A percentile compares a stretch with the other conserved stretches of the same genome.
Conservation (phyloP, 139 green algal genomes). For the Tetradesmus obliquus region DNA sequence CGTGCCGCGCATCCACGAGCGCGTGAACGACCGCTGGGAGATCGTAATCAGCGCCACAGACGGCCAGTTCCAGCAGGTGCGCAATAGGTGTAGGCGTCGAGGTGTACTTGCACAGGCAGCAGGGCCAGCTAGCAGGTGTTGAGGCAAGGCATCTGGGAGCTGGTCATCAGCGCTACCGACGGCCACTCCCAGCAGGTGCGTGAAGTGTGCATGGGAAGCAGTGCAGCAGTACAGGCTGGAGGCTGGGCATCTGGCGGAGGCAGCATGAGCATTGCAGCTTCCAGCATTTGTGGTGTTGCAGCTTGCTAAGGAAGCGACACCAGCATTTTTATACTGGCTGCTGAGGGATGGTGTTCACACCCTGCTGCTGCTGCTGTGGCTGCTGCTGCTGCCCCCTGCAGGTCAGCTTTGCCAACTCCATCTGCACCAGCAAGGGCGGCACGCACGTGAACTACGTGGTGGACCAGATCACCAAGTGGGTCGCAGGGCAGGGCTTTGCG, state of each 20-base stretch:
- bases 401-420: conserved; percentile 98
- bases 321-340: too few relatives aligned
- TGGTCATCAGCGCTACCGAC: neutral
- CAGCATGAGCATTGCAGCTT: too few relatives aligned
- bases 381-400: conserved; percentile 57
- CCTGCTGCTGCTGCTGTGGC: too few relatives aligned
- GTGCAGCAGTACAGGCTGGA: too few relatives aligned
- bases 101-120: neutral
- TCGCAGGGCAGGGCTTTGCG: neutral
- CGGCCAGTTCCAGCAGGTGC: conserved; percentile 95
- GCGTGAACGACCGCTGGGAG: conserved; percentile 96
- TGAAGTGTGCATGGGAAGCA: too few relatives aligned
- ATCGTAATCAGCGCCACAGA: conserved; percentile 90
- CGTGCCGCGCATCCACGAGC: conserved; percentile 87
- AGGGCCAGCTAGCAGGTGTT: neutral
- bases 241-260: too few relatives aligned
- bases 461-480: conserved; percentile 90
- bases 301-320: too few relatives aligned
- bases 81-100: conserved; percentile 61
- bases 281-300: too few relatives aligned
- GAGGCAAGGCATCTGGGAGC: neutral
- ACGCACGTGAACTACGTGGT: conserved; percentile 96
- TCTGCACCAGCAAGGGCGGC: conserved; percentile 96
- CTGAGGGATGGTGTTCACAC: too few relatives aligned
- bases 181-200: too few relatives aligned